Evolutionary conservation across 768 basidiomycete species (phyloP), one percentile per base, ranked within the genome.

Genomic region (Russula brevipes): DNA sequence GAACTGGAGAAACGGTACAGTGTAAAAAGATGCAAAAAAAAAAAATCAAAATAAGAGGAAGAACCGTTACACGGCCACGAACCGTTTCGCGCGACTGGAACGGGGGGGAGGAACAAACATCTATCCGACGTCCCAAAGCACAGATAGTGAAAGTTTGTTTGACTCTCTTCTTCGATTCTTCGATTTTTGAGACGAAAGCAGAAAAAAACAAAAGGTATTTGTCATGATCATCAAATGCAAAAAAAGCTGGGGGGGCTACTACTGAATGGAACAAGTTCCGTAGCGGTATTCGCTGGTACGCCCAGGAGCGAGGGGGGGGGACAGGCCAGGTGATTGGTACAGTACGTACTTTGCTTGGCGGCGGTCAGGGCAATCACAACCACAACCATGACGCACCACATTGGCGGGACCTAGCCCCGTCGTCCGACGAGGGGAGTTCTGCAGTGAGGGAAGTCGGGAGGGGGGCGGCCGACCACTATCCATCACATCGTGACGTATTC

Each of bases 41-140:
- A n/a, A n/a, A n/a, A n/a, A n/a, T n/a, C 24, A 24, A 24, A 24
- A 54, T 38, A 41, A 12, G 35, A 38, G 5, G 44, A 51, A 31
- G 45, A 57, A 46, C 56, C 61, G 61, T 39, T 14, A 57, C 61
- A 57, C 51, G 44, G 38, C 36, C 30, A 53, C 61, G 61, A 63
- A 63, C 61, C 61, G 56, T 63, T 63, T 58, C 36, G 52, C 30
- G 42, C 53, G 45, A 30, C 36, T 39, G 35, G 45, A 24, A 9
- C 6, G n/a, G 17, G 39, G 6, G 31, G 12, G 41, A 33, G 5
- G 1, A 31, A 30, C 6, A 30, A 31, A 44, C 24, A 24, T 24
- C 24, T 24, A 24, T 24, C 24, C 24, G 24, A 24, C 24, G 24
- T 24, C 24, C 24, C 24, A n/a, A 11, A 55, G 0, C 6, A 33